Base-by-base conservation (phyloP, 345 rosid genomes). In the Linum trigynum region DNA sequence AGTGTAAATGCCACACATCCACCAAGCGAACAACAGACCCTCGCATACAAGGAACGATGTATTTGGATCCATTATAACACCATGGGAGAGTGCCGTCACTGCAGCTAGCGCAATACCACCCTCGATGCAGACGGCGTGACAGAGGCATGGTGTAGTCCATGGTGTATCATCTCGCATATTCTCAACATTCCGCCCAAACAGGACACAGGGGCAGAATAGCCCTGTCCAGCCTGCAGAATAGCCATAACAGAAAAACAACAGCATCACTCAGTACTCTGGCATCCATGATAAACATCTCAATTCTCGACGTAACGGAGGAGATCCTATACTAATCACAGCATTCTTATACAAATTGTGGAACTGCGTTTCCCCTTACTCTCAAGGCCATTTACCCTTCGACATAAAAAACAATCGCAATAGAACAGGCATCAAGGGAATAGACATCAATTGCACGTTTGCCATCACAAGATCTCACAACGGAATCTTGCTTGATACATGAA, bases 1-100 rank as follows among this genome's bases (percentile, higher is more conserved):
- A 1, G 96, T 94, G 79, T 94, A 90, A 58, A 88, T 85, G 76
- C 99, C 97, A 76, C 97, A 88, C 89, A 90, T 85, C 99, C 97
- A 94, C 99, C 99, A 94, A 57, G 95, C 83, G 77, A 94, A 94
- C 48, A 90, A 55, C 74, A 94, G 77, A 36, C 97, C 95, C 84
- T 94, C 99, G 65, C 84, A 84, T 4, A 90, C 69, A 60, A 94
- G 92, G 74, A 90, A 90, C 36, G 95, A 65, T 0, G 96, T 80
- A 38, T 80, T 82, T 2, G 95, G 95, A 57, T 88, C 95, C 43
- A 90, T 14, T 7, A 45, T 7, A 14, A 45, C 69, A 55, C 96
- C 97, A 57, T 86, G 86, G 72, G 78, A 78, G 70, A 82, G 68
- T 3, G 92, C 81, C 36, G 88, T 79, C n/a, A 87, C 85, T 7